A percentile compares a stretch with the other conserved stretches of the same genome.
Conservation (phyloP, 1,284 basidiomycete genomes). For the Sporisorium sorghi region DNA sequence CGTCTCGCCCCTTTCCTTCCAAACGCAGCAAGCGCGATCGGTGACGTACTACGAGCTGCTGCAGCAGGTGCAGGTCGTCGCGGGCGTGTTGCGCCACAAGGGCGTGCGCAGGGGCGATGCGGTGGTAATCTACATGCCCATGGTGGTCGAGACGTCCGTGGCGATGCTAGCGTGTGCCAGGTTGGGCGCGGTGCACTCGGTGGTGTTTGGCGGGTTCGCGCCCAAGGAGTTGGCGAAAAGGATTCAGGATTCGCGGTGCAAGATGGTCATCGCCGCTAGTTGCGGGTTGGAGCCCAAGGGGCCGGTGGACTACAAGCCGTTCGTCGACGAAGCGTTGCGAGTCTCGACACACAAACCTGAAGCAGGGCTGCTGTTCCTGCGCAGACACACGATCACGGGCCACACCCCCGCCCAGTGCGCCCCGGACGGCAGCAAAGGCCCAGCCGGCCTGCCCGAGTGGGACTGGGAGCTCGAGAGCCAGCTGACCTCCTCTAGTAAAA, state of each 20-base stretch:
- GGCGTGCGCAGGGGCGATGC: conserved; percentile 63
- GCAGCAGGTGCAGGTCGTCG: conserved; percentile 56
- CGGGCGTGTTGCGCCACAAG: conserved; percentile 58
- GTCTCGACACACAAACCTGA: conserved; percentile 55
- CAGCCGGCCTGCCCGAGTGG: conserved; percentile 46
- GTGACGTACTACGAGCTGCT: conserved; percentile 60
- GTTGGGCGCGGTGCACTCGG: conserved; percentile 67
- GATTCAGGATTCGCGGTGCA: conserved; percentile 60
- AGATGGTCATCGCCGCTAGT: conserved; percentile 58
- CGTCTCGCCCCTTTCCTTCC: conserved; percentile 58
- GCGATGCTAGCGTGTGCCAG: conserved; percentile 65
- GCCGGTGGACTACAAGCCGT: conserved; percentile 60
- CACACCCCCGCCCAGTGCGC: conserved; percentile 42
- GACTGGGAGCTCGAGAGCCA: conserved; percentile 59
- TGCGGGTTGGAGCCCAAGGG: conserved; percentile 66
- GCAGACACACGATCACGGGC: conserved; percentile 56
- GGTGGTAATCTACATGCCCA: conserved; percentile 67
- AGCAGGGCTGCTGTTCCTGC: conserved; percentile 50
- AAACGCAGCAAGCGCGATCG: conserved; percentile 46
- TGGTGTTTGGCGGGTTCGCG: conserved; percentile 68
- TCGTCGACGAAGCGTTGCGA: conserved; percentile 60
- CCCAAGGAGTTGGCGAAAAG: conserved; percentile 63
- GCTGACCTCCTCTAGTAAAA: conserved; percentile 24
- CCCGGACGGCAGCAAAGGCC: conserved; percentile 22
- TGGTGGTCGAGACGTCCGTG: conserved; percentile 64